Conservation (phyloP, 2,329 filamentous ascomycete genomes). For the Drechslerella dactyloides region DNA sequence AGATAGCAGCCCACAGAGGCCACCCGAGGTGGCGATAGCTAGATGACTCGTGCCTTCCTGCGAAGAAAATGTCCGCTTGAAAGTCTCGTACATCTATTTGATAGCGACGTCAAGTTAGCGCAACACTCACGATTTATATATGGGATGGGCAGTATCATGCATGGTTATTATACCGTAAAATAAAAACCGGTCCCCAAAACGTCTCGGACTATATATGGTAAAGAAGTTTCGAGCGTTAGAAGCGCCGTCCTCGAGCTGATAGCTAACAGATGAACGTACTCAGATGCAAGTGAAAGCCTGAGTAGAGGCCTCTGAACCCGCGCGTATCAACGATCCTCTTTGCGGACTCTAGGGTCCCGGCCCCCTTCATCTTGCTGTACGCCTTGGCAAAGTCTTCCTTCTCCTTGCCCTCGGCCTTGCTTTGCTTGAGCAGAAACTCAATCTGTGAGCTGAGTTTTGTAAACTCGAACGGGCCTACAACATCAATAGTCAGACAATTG, state of each 20-base stretch:
- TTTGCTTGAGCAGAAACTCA: constrained; percentile 64
- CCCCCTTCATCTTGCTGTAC: constrained; percentile 63
- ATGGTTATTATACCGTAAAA: constrained; percentile 65
- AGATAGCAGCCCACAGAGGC: constrained; percentile 80
- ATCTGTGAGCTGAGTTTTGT: constrained; percentile 89
- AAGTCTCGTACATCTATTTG: constrained; percentile 76
- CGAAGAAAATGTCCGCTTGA: constrained; percentile 80
- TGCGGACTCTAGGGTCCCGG: constrained; percentile 71
- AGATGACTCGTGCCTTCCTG: constrained; percentile 76
- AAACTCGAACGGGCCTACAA: constrained; percentile 77
- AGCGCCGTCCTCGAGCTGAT: neutral
- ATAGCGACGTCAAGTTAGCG: neutral
- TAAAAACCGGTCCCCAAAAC: constrained; percentile 84
- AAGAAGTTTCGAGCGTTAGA: neutral
- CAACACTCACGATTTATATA: neutral
- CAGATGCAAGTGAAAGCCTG: constrained; percentile 78
- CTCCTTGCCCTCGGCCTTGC: constrained; percentile 54
- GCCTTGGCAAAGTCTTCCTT: constrained; percentile 33
- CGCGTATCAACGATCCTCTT: constrained; percentile 77
- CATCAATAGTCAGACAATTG: constrained; percentile 15
- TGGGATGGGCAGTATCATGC: neutral
- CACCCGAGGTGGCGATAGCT: constrained; percentile 78
- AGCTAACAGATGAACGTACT: constrained; percentile 62
- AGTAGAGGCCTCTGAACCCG: constrained; percentile 76
- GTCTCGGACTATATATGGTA: constrained; percentile 69